Percentiles rank a stretch among this genome's conserved stretches.
Evolutionary conservation across 306 rosid species (phyloP).

Genomic region (Vigna radiata): DNA sequence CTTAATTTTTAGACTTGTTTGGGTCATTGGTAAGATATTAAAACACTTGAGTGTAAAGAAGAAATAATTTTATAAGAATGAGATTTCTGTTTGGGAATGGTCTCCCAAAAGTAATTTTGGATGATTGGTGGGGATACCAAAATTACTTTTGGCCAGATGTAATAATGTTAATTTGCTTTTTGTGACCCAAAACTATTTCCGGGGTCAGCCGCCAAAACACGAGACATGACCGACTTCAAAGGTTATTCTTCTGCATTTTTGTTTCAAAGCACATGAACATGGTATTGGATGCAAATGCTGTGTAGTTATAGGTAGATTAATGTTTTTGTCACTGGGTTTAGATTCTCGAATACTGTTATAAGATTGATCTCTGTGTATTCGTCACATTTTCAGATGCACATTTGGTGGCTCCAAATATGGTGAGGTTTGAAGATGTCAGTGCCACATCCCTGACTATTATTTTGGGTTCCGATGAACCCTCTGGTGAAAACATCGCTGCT

Average conservation of each 20-base stretch:
- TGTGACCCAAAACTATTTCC: constrained; percentile 19
- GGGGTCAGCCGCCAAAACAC: constrained; percentile 6
- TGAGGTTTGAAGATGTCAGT: constrained; percentile 76
- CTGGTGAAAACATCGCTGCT: constrained; percentile 51
- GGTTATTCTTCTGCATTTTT: background rate
- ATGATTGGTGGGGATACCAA: constrained; percentile 15
- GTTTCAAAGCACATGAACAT: constrained; percentile 14
- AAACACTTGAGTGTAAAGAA: constrained; percentile 14
- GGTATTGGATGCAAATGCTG: background rate
- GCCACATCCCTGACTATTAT: constrained; percentile 70
- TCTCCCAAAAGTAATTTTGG: constrained; percentile 9
- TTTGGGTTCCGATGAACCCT: constrained; percentile 60
- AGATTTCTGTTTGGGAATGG: constrained; percentile 14
- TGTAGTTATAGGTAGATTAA: background rate
- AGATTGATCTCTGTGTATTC: constrained; percentile 32
- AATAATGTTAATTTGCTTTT: constrained; percentile 4
- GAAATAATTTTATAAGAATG: constrained; percentile 15
- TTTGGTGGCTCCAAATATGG: constrained; percentile 56
- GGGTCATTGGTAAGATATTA: constrained; percentile 5
- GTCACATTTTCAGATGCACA: constrained; percentile 60
- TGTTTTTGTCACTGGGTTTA: background rate
- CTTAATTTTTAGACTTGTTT: background rate
- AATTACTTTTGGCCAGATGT: background rate
- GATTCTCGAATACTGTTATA: constrained; percentile 30
- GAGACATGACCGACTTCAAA: background rate